A percentile compares a stretch with the other conserved stretches of the same genome.
phyloP scores from a whole-genome alignment of 768 basidiomycete species.

The Phlebiopsis flavidoalba region DNA sequence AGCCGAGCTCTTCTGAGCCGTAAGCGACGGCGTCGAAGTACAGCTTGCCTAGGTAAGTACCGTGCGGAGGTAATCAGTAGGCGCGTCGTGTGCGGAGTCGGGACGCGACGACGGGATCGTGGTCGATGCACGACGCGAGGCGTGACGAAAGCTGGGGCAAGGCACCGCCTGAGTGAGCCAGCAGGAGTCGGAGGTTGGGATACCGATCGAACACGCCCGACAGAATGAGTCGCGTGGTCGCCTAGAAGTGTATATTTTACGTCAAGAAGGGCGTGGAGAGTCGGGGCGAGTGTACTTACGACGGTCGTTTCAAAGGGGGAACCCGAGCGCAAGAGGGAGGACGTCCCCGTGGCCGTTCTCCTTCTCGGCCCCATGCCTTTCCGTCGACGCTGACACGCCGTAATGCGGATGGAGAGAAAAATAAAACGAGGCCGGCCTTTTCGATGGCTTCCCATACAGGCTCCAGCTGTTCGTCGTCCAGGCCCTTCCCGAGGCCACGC shows the following conservation, averaged over 20 bases:
- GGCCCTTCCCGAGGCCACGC: constrained; percentile 67
- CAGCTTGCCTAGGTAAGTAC: constrained; percentile 73
- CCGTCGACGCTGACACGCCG: constrained; percentile 72
- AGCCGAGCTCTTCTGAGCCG: constrained; percentile 78
- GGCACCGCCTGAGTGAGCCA: constrained; percentile 86
- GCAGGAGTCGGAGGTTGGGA: constrained; percentile 67
- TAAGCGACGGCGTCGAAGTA: constrained; percentile 89
- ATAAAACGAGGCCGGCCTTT: constrained; percentile 64
- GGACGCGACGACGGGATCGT: constrained; percentile 75
- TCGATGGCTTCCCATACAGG: constrained; percentile 80
- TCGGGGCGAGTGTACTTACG: constrained; percentile 36
- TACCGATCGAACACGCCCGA: constrained; percentile 77
- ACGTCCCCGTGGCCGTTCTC: constrained; percentile 90
- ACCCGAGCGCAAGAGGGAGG: constrained; percentile 80
- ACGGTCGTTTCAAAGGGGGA: constrained; percentile 89
- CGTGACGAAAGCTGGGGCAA: constrained; percentile 82
- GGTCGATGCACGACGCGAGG: constrained; percentile 77
- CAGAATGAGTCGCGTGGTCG: constrained; percentile 75
- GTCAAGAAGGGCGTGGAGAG: neutral
- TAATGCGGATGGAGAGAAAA: constrained; percentile 55
- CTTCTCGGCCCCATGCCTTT: constrained; percentile 68
- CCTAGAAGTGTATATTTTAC: constrained; percentile 30
- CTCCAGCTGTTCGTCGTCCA: constrained; percentile 76
- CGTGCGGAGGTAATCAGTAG: too few species aligned
- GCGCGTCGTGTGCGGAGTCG: constrained; percentile 76